Conservation (phyloP, 768 basidiomycete species). For the Pulveroboletus sp. region DNA sequence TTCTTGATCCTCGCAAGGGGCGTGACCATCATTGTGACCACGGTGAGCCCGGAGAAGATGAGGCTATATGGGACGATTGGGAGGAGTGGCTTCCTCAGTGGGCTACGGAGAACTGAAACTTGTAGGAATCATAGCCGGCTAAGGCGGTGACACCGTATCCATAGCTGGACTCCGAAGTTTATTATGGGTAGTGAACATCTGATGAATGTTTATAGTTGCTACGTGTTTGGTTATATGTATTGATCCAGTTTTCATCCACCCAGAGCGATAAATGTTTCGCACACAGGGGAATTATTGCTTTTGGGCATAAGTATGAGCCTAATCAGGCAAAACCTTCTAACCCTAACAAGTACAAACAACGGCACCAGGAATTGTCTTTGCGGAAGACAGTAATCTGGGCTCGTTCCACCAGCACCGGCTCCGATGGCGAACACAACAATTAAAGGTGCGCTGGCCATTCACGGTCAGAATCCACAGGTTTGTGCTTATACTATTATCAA, state of each 20-base stretch:
- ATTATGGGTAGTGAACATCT: too few relatives aligned
- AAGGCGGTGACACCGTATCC: neutral
- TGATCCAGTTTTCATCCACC: neutral
- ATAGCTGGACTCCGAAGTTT: neutral
- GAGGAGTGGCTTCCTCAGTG: constrained; percentile 15
- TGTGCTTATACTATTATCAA: neutral
- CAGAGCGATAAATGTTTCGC: too few relatives aligned
- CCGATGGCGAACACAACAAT: constrained; percentile 93
- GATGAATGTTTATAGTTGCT: too few relatives aligned
- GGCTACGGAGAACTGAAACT: constrained; percentile 10
- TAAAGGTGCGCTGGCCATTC: constrained; percentile 81
- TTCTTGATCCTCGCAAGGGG: constrained; percentile 13
- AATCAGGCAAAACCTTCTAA: constrained; percentile 27
- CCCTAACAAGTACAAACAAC: constrained; percentile 25
- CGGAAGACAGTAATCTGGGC: too few relatives aligned
- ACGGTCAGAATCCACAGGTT: constrained; percentile 97
- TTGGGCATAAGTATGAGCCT: constrained; percentile 4
- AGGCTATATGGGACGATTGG: constrained; percentile 10
- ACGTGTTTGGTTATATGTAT: too few relatives aligned
- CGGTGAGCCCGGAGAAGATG: neutral
- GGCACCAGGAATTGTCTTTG: too few relatives aligned
- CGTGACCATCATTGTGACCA: neutral
- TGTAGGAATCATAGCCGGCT: too few relatives aligned
- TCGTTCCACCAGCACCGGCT: neutral
- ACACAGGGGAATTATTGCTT: neutral